Percentiles rank a stretch among this genome's conserved stretches.
Evolutionary conservation across 306 rosid species (phyloP).

Genomic region (Carpinus fangiana): DNA sequence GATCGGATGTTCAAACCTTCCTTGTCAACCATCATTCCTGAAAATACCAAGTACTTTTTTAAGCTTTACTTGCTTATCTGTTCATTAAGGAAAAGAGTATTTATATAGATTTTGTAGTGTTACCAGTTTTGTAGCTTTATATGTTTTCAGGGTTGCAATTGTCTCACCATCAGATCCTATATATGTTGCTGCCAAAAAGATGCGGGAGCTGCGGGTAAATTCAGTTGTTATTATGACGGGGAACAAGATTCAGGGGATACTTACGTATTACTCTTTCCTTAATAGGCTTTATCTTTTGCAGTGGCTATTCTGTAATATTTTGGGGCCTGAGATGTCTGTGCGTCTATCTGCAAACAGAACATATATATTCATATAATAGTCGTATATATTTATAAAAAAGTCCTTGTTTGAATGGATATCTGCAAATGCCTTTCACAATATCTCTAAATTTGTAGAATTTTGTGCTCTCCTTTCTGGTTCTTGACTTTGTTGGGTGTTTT

Average conservation of each 20-base stretch:
- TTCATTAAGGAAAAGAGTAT: slow-evolving; percentile 15
- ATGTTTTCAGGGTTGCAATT: slow-evolving; percentile 77
- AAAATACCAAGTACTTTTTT: slow-evolving; percentile 66
- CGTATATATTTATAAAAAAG: no score
- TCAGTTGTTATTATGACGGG: slow-evolving; percentile 68
- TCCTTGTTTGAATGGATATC: no score
- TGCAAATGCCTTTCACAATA: background rate
- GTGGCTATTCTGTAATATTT: slow-evolving; percentile 13
- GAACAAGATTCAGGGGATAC: slow-evolving; percentile 89
- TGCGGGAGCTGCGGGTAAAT: slow-evolving; percentile 81
- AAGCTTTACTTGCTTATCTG: slow-evolving; percentile 22
- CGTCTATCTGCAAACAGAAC: background rate
- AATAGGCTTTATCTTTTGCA: slow-evolving; percentile 13
- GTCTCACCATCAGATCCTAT: slow-evolving; percentile 86
- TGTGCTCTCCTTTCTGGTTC: no score
- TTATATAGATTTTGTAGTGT: slow-evolving; percentile 30
- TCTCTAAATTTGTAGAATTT: no score
- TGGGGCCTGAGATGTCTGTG: slow-evolving; percentile 4
- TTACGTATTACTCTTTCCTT: slow-evolving; percentile 61
- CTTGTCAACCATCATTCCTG: slow-evolving; percentile 71
- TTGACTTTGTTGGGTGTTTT: no score
- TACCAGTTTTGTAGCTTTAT: slow-evolving; percentile 58
- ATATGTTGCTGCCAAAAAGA: slow-evolving; percentile 78
- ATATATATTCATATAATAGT: background rate
- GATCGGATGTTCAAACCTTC: slow-evolving; percentile 95